Conservation (phyloP, 129 eudicot genomes). For the Flaveria linearis region DNA sequence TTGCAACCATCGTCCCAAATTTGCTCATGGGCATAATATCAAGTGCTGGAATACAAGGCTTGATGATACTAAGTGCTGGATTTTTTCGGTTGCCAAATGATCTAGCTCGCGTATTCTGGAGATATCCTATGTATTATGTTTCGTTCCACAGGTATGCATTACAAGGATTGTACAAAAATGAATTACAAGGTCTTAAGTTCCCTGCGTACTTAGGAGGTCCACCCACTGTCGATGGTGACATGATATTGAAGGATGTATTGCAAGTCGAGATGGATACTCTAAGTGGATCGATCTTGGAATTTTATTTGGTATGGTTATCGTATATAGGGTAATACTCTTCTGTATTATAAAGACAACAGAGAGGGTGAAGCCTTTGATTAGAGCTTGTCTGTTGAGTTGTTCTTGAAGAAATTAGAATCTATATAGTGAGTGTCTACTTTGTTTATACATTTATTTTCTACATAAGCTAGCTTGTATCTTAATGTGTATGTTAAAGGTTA, state of each 20-base stretch:
- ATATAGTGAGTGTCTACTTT: background rate
- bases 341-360: constrained; percentile 43
- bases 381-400: constrained; percentile 13
- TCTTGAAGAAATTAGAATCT: background rate
- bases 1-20: too few species aligned
- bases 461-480: background rate
- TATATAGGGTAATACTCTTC: constrained; percentile 45
- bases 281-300: too few species aligned
- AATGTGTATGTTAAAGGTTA: background rate
- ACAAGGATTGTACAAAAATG: too few species aligned
- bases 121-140: constrained; percentile 52
- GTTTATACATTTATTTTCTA: background rate
- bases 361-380: constrained; percentile 31
- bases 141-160: constrained; percentile 23
- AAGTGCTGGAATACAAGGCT: too few species aligned
- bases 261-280: too few species aligned
- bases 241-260: too few species aligned
- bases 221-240: too few species aligned
- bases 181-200: too few species aligned
- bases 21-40: too few species aligned
- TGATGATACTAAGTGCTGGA: too few species aligned
- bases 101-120: constrained; percentile 44
- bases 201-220: too few species aligned
- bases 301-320: too few species aligned
- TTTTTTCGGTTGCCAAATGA: constrained; percentile 46